phyloP scores from a whole-genome alignment of 2,329 filamentous ascomycete species.

The Colletotrichum shisoi region DNA sequence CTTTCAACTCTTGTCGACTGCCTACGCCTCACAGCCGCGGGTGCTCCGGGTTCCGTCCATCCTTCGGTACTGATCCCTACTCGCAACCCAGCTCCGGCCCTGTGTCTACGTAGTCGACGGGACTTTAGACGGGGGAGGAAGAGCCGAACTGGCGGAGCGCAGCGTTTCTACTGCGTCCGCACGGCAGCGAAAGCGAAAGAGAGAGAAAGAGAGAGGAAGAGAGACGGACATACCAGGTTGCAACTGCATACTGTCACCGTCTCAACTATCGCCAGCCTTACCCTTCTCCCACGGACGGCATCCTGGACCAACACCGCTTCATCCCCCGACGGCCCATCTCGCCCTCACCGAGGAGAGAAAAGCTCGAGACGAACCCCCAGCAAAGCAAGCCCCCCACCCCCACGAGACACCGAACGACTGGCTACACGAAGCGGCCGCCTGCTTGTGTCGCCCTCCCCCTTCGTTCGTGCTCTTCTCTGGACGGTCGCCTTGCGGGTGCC shows the following conservation, averaged over 20 bases:
- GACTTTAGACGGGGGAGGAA: background rate
- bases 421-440: slow-evolving; percentile 2
- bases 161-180: slow-evolving; percentile 20
- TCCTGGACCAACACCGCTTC: no score
- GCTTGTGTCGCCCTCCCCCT: background rate
- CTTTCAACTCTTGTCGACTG: background rate
- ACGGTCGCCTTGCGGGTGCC: slow-evolving; percentile 15
- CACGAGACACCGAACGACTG: background rate
- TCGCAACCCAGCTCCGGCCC: no score
- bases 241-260: background rate
- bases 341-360: background rate
- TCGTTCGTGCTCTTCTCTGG: background rate
- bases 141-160: slow-evolving; percentile 8
- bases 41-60: no score
- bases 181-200: background rate
- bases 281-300: background rate
- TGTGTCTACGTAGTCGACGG: background rate
- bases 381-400: no score
- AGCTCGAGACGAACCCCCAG: background rate
- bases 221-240: background rate
- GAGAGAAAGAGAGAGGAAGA: no score
- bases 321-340: background rate
- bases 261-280: background rate
- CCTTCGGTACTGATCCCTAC: background rate
- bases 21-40: slow-evolving; percentile 7